phyloP scores from a whole-genome alignment of 2,329 filamentous ascomycete genomes.

The Sporothrix mexicana region DNA sequence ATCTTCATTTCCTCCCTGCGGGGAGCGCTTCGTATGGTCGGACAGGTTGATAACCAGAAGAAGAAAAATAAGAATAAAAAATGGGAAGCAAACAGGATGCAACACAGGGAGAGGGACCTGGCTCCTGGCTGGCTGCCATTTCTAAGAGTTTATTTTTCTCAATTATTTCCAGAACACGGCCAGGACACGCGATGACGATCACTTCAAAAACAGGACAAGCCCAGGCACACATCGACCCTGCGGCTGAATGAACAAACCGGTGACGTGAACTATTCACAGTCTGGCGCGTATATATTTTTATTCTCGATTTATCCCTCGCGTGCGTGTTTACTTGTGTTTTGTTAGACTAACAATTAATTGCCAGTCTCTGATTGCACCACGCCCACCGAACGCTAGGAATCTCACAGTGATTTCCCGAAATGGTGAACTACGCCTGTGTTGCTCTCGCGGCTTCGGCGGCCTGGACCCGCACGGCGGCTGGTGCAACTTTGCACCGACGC shows the following conservation, averaged over 20 bases:
- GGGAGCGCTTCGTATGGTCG: background rate
- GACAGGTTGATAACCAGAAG: conserved; percentile 9
- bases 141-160: background rate
- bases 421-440: conserved; percentile 20
- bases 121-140: background rate
- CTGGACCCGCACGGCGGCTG: conserved; percentile 38
- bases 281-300: background rate
- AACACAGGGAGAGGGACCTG: background rate
- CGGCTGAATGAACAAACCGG: conserved; percentile 6
- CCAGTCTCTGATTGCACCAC: background rate
- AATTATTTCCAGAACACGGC: conserved; percentile 9
- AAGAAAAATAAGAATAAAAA: conserved; percentile 6
- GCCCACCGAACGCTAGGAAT: background rate
- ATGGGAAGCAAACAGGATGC: background rate
- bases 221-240: background rate
- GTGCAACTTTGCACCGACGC: conserved; percentile 39
- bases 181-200: background rate
- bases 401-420: background rate
- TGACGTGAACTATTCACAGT: conserved; percentile 11
- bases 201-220: conserved; percentile 11
- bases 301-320: background rate
- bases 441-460: conserved; percentile 22
- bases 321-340: background rate
- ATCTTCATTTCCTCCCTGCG: conserved; percentile 10
- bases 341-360: background rate